Base-by-base conservation (phyloP, 495 filamentous ascomycete species). In the Haplographium delicatum region DNA sequence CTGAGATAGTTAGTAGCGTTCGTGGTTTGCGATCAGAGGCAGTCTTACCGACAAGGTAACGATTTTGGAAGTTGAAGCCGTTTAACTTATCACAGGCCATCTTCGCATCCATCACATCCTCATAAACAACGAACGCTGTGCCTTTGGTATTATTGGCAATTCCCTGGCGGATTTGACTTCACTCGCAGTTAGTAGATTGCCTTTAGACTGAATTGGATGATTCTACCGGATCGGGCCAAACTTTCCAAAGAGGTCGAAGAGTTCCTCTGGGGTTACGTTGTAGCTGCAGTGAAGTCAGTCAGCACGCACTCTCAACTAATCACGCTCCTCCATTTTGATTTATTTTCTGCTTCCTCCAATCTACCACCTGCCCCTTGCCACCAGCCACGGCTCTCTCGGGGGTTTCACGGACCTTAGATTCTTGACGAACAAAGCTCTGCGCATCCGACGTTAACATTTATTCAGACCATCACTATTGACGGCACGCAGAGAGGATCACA, bases 61-160 rank as follows among this genome's bases (percentile, higher is more conserved):
- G 89, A 76, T 91, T 95, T 73, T 97, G 94, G 70, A 98, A 98
- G 73, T 98, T 98, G 81, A 94, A 98, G 63, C 93, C 93, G 73
- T 98, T 97, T 63, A 98, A 76, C 76, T 96, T 96, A 78, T 98
- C 93, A 75, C 94, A 96, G 61, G 93, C 94, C 70, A 86, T 81
- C 73, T 98, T 98, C 54, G 93, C 91, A 77, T 98, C 93, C 82
- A 96, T 89, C 22, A 96, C 94, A 73, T 98, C 94, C 68, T 97
- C 94, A 74, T 94, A 98, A 65, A 98, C 93, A 41, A 98, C 94
- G 72, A 95, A 98, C 61, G 89, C 91, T 23, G 93, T 98, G 62
- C 93, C 93, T 68, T 97, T 98, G 57, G 93, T 96, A 66, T 94
- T 94, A 71, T 82, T 90, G 52, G 91, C 89, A 62, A 96, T 97